Evolutionary conservation across 257 asterid genomes (phyloP), one percentile per base, ranked within the genome.

Genomic region (Cordia subcordata): DNA sequence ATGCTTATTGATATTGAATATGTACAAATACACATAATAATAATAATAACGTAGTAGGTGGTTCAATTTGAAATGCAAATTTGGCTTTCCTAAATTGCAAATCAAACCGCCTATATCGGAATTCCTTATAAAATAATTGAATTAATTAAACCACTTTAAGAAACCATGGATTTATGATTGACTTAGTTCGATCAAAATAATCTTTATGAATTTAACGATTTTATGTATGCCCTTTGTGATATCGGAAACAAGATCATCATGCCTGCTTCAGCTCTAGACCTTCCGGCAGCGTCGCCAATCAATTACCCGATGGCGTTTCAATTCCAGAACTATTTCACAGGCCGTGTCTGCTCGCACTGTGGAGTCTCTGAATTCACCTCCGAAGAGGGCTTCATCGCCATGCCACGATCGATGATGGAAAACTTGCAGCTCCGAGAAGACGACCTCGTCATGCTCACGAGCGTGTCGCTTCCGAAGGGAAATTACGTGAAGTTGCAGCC

Each of bases 371-470:
- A 65, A 8, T 65, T 57, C 53, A 57, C 33, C 11, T 58, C 64
- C 0, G 58, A 65, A 0, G 64, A 65, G n/a, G 70, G 64, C 15
- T 49, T 18, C 1, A 50, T 65, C 23, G 49, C n/a, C 52, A 12
- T 65, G 64, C 70, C 70, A 6, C 11, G 49, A 0, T 65, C 64
- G 70, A 57, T 65, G 70, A 65, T 65, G 59, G 23, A 15, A 4
- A 65, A 65, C 20, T 20, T 65, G 53, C 20, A 49, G 32, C 2
- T 65, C 0, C 13, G 4, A 4, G 11, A 38, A 4, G 64, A 47
- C 0, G 64, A 57, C 8, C 32, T 58, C 4, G 70, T 65, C 0
- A 11, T 33, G 33, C 13, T 56, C 44, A 58, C 27, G 58, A 57
- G 46, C 11, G 20, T 6, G 3, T 0, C 0, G 6, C 69, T 64